phyloP scores from a whole-genome alignment of 2,329 filamentous ascomycete species.

The Plectosphaerella cucumerina region DNA sequence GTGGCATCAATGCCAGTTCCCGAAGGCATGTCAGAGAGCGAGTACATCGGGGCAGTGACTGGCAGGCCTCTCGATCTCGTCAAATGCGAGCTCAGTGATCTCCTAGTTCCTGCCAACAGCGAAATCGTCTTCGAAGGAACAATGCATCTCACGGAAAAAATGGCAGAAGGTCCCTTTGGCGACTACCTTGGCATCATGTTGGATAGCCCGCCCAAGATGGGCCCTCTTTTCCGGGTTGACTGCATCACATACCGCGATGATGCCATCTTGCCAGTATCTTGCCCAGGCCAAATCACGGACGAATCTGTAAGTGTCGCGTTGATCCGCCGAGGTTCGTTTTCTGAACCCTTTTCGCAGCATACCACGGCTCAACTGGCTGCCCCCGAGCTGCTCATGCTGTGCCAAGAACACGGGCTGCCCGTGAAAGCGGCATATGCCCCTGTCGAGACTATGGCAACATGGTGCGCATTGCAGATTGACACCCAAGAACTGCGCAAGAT shows the following conservation, averaged over 20 bases:
- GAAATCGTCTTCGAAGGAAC: slow-evolving; percentile 50
- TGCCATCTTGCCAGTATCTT: slow-evolving; percentile 43
- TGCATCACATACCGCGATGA: slow-evolving; percentile 42
- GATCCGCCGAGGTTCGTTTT: slow-evolving; percentile 34
- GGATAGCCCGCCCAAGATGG: no score
- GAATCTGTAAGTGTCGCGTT: slow-evolving; percentile 25
- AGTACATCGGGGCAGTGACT: slow-evolving; percentile 42
- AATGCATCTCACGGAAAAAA: slow-evolving; percentile 36
- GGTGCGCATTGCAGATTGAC: slow-evolving; percentile 52
- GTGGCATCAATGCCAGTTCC: slow-evolving; percentile 44
- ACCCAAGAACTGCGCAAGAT: slow-evolving; percentile 50
- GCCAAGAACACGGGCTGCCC: slow-evolving; percentile 29
- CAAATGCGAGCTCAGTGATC: slow-evolving; percentile 47
- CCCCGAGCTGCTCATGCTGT: slow-evolving; percentile 34
- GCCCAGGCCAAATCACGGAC: slow-evolving; percentile 39
- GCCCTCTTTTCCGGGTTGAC: slow-evolving; percentile 23
- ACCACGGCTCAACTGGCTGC: slow-evolving; percentile 23
- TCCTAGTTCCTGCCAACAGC: slow-evolving; percentile 42
- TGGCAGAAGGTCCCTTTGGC: slow-evolving; percentile 43
- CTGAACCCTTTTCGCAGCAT: slow-evolving; percentile 27
- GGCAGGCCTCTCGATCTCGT: slow-evolving; percentile 40
- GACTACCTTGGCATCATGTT: slow-evolving; percentile 12
- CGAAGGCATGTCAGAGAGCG: slow-evolving; percentile 41
- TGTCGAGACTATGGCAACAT: slow-evolving; percentile 42
- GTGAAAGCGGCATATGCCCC: slow-evolving; percentile 38